Percentiles rank a stretch among this genome's conserved stretches.
Evolutionary conservation across 1,139 yeast genomes (phyloP).

Genomic region (Yamadazyma conglobata): DNA sequence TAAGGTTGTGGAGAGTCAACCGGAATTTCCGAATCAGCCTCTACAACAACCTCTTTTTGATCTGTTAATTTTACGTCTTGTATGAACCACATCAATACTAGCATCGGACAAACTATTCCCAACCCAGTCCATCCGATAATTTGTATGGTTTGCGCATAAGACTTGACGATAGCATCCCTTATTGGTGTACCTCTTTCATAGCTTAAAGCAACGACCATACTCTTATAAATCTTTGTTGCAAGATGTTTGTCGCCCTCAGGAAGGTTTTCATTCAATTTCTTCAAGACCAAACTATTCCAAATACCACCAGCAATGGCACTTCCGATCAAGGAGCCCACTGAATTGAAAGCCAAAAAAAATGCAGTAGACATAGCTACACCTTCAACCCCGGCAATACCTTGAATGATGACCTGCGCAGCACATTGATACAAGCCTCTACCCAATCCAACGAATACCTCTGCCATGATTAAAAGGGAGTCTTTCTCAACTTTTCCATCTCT

Average conservation of each 20-base stretch:
- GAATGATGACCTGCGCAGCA: constrained; percentile 16
- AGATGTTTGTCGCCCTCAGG: constrained; percentile 14
- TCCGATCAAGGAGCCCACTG: constrained; percentile 17
- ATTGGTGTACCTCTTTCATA: constrained; percentile 17
- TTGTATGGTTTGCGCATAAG: constrained; percentile 21
- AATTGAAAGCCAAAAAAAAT: constrained; percentile 14
- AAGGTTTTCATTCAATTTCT: constrained; percentile 13
- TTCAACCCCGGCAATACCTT: constrained; percentile 15
- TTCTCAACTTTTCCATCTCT: constrained; percentile 14
- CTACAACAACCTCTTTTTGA: constrained; percentile 1
- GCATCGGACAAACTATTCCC: constrained; percentile 18
- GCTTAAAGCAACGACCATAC: constrained; percentile 15
- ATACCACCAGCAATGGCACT: constrained; percentile 16
- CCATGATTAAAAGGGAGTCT: constrained; percentile 10
- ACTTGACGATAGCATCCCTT: constrained; percentile 20
- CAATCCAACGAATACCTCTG: constrained; percentile 16
- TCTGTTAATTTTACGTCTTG: constrained; percentile 16
- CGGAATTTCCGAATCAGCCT: neutral
- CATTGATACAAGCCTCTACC: constrained; percentile 16
- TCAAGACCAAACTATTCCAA: constrained; percentile 17
- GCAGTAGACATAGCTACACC: constrained; percentile 18
- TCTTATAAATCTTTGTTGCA: constrained; percentile 18
- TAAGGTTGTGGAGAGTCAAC: too few species aligned
- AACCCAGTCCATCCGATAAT: constrained; percentile 19
- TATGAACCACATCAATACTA: constrained; percentile 19